Percentiles rank a stretch among this genome's conserved stretches.
Conservation (phyloP, 1,284 basidiomycete species). For the Bjerkandera adusta region DNA sequence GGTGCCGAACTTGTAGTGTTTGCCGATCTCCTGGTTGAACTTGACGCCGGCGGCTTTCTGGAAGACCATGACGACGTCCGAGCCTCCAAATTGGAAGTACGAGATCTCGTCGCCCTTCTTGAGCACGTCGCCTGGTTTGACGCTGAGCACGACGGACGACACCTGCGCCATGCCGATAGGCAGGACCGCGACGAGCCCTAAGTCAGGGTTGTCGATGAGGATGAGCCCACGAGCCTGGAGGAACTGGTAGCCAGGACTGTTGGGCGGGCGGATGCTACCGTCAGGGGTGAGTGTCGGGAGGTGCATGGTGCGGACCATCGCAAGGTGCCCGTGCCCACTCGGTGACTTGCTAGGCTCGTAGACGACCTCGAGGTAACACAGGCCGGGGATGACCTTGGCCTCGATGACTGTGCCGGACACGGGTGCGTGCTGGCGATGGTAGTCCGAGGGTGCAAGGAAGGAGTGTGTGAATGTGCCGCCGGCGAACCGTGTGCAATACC, state of each 20-base stretch:
- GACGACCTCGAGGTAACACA: slow-evolving; percentile 21
- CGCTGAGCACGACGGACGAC: slow-evolving; percentile 21
- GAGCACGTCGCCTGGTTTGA: slow-evolving; percentile 14
- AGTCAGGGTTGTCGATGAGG: slow-evolving; percentile 17
- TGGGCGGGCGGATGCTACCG: slow-evolving; percentile 16
- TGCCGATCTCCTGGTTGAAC: slow-evolving; percentile 11
- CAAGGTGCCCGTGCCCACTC: slow-evolving; percentile 5
- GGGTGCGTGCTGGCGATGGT: slow-evolving; percentile 24
- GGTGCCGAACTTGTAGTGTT: slow-evolving; percentile 18
- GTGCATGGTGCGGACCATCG: slow-evolving; percentile 4
- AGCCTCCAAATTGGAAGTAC: slow-evolving; percentile 22
- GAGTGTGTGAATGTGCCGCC: slow-evolving; percentile 22
- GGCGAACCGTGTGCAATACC: slow-evolving; percentile 13
- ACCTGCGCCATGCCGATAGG: slow-evolving; percentile 26
- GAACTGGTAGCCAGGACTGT: slow-evolving; percentile 25
- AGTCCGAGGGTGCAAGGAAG: slow-evolving; percentile 21
- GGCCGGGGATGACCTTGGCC: slow-evolving; percentile 20
- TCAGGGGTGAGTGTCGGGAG: not conserved
- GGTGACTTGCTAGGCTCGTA: not conserved
- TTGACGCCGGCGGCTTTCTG: slow-evolving; percentile 18
- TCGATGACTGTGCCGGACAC: slow-evolving; percentile 19
- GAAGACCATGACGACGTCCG: slow-evolving; percentile 23
- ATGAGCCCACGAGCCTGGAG: slow-evolving; percentile 22
- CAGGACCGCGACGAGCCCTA: slow-evolving; percentile 23
- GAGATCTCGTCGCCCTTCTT: slow-evolving; percentile 22